Evolutionary conservation across 371 early-diverging fungal species (phyloP).

Genomic region (Mucor ambiguus): DNA sequence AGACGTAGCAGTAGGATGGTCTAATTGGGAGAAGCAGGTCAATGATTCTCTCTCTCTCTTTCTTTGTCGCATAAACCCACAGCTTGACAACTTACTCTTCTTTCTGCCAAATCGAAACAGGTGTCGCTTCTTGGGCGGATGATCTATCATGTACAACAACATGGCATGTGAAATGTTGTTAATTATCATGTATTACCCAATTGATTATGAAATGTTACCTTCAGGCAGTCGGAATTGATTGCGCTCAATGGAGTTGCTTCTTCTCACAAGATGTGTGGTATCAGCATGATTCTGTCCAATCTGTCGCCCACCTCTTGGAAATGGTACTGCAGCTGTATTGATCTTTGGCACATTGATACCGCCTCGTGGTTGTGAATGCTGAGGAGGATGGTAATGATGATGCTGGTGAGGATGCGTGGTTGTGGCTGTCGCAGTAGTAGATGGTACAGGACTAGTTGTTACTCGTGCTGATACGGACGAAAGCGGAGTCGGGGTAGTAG

Average conservation of each 20-base stretch:
- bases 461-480: constrained; percentile 25
- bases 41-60: neutral
- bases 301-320: constrained; percentile 47
- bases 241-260: constrained; percentile 31
- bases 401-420: neutral
- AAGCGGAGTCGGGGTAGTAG: constrained; percentile 20
- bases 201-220: constrained; percentile 4
- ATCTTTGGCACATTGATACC: constrained; percentile 8
- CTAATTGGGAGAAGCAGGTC: constrained; percentile 7
- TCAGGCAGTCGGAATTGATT: constrained; percentile 4
- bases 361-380: neutral
- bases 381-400: neutral
- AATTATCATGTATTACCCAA: neutral
- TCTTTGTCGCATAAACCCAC: too few species aligned
- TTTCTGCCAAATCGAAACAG: constrained; percentile 41
- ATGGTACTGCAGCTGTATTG: constrained; percentile 29
- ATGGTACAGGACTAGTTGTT: constrained; percentile 21
- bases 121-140: constrained; percentile 21
- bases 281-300: constrained; percentile 17
- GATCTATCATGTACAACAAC: constrained; percentile 14
- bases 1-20: neutral
- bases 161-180: neutral
- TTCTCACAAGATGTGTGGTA: constrained; percentile 11
- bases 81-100: constrained; percentile 32
- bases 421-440: neutral